phyloP scores from a whole-genome alignment of 352 stramenopile species.

The Vaucheria bursata region DNA sequence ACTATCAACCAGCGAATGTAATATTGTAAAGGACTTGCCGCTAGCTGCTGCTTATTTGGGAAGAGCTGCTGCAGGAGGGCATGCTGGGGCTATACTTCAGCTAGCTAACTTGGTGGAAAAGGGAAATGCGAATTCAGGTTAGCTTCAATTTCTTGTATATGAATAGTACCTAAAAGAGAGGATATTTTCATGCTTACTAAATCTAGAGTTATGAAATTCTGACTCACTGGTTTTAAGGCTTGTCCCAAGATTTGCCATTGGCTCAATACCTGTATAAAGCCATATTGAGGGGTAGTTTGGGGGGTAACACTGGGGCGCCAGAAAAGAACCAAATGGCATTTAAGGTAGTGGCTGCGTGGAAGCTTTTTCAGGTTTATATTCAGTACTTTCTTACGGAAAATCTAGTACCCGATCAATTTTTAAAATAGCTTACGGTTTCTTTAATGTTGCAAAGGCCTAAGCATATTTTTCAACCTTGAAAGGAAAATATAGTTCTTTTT shows the following conservation, averaged over 20 bases:
- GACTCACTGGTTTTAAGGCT: too few relatives aligned
- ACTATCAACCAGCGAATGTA: background rate
- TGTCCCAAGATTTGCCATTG: background rate
- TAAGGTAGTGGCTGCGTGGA: background rate
- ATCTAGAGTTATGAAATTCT: too few relatives aligned
- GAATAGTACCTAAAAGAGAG: too few relatives aligned
- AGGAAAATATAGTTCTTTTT: too few relatives aligned
- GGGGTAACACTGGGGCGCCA: background rate
- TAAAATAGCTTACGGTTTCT: too few relatives aligned
- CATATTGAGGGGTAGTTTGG: background rate
- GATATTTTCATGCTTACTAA: too few relatives aligned
- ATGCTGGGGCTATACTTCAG: background rate
- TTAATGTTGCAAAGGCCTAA: too few relatives aligned
- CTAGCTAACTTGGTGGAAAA: background rate
- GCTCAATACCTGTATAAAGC: background rate
- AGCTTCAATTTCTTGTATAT: too few relatives aligned
- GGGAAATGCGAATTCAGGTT: background rate
- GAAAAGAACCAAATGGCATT: background rate
- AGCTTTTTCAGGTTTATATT: background rate
- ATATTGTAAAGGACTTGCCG: background rate
- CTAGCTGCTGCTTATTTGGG: background rate
- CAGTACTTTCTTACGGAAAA: too few relatives aligned
- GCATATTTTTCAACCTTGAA: too few relatives aligned
- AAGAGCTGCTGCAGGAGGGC: background rate
- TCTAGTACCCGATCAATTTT: too few relatives aligned